Evolutionary conservation across 768 basidiomycete genomes (phyloP).

Genomic region (Strobilomyces echinocephalus): DNA sequence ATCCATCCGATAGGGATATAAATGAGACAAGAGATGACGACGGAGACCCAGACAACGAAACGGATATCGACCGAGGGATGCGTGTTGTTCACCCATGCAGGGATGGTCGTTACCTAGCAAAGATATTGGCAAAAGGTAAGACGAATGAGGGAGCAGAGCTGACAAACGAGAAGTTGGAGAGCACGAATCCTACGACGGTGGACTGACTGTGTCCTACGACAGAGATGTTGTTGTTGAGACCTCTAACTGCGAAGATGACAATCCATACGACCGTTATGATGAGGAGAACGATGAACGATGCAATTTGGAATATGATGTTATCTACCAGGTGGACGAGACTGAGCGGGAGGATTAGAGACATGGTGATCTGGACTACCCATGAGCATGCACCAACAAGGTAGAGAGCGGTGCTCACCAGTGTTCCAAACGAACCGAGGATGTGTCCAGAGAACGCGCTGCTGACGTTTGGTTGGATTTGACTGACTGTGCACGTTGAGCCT

Average conservation of each 20-base stretch:
- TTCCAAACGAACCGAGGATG: conserved; percentile 23
- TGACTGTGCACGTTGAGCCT: conserved; percentile 8
- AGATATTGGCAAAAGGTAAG: background rate
- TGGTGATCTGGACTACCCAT: conserved; percentile 12
- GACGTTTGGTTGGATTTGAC: conserved; percentile 3
- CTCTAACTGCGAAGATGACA: conserved; percentile 9
- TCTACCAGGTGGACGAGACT: conserved; percentile 23
- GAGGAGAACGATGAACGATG: conserved; percentile 19
- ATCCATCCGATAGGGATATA: conserved; percentile 24
- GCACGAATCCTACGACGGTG: conserved; percentile 20
- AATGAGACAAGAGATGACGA: conserved; percentile 22
- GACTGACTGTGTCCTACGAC: conserved; percentile 18
- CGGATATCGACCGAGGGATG: conserved; percentile 22
- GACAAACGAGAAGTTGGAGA: conserved; percentile 25
- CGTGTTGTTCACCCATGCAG: conserved; percentile 24
- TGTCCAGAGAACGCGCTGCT: conserved; percentile 18
- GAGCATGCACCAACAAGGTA: background rate
- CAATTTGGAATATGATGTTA: conserved; percentile 23
- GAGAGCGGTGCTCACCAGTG: conserved; percentile 7
- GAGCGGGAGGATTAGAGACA: conserved; percentile 18
- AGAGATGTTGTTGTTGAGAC: conserved; percentile 11
- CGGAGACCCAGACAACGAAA: conserved; percentile 18
- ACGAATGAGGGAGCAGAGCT: background rate
- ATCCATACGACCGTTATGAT: conserved; percentile 20
- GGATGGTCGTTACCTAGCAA: conserved; percentile 20